Percentiles rank a stretch among this genome's conserved stretches.
Evolutionary conservation across 2,329 filamentous ascomycete species (phyloP).

Genomic region (Fusarium illudens): DNA sequence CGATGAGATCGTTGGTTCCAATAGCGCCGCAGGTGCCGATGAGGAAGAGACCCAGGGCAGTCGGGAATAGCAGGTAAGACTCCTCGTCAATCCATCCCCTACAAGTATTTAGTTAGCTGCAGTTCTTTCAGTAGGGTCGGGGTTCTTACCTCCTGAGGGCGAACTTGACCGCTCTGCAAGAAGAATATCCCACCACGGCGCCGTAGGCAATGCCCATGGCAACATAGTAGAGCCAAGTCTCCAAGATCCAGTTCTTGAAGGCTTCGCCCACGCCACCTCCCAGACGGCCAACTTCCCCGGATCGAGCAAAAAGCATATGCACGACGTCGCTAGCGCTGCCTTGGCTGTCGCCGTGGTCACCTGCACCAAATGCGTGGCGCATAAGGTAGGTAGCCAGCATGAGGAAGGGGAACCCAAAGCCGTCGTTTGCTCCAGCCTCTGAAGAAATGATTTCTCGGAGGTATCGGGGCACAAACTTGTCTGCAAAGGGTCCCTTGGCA

Average conservation of each 20-base stretch:
- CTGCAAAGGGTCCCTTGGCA: slow-evolving; percentile 67
- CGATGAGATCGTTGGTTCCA: slow-evolving; percentile 67
- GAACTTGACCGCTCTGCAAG: slow-evolving; percentile 57
- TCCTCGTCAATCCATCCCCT: slow-evolving; percentile 65
- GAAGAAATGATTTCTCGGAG: slow-evolving; percentile 69
- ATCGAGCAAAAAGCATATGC: slow-evolving; percentile 29
- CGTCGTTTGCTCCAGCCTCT: slow-evolving; percentile 68
- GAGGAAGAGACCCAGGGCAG: slow-evolving; percentile 63
- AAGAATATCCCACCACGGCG: slow-evolving; percentile 57
- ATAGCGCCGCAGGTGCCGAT: slow-evolving; percentile 65
- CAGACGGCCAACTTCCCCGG: slow-evolving; percentile 56
- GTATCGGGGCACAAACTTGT: slow-evolving; percentile 65
- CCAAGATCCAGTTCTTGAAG: slow-evolving; percentile 65
- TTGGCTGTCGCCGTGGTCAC: slow-evolving; percentile 13
- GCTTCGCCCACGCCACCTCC: slow-evolving; percentile 62
- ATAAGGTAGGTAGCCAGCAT: slow-evolving; percentile 66
- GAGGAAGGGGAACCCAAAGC: slow-evolving; percentile 69
- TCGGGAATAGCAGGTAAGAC: slow-evolving; percentile 61
- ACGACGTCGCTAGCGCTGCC: not conserved
- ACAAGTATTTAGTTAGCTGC: not conserved
- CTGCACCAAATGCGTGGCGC: slow-evolving; percentile 57
- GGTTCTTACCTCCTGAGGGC: slow-evolving; percentile 46
- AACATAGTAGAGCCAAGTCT: slow-evolving; percentile 68
- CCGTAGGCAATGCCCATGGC: slow-evolving; percentile 63
- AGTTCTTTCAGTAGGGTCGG: not conserved